These are phyloP conservation scores for Basipetospora sp. DNA, from an alignment of 2,329 filamentous ascomycete species.

Conservation along the genomic window DNA sequence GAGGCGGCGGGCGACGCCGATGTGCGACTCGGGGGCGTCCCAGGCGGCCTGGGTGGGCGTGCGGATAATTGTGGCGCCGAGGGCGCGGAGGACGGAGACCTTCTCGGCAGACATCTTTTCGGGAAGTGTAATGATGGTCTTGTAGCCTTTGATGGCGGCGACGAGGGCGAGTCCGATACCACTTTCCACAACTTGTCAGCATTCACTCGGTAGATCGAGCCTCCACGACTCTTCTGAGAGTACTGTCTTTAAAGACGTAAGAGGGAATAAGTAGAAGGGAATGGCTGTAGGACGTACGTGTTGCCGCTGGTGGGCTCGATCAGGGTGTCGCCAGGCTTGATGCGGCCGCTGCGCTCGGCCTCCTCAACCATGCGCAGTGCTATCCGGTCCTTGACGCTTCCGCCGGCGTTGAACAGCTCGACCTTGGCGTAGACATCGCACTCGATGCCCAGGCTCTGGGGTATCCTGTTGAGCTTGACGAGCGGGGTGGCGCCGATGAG, in stretches of 20 bases:
- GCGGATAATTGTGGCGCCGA: conserved; percentile 93
- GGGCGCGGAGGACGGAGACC: conserved; percentile 80
- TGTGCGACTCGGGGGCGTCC: conserved; percentile 90
- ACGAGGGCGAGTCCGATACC: conserved; percentile 92
- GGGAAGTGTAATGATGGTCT: conserved; percentile 93
- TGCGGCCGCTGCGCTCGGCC: conserved; percentile 77
- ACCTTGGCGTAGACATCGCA: conserved; percentile 82
- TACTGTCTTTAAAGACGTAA: conserved; percentile 10
- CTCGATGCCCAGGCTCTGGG: conserved; percentile 77
- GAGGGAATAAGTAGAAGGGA: too few relatives aligned
- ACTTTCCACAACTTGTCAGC: too few relatives aligned
- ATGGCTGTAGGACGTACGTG: too few relatives aligned
- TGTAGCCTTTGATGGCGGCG: conserved; percentile 91
- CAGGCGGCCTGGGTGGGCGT: conserved; percentile 92
- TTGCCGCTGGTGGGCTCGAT: conserved; percentile 98
- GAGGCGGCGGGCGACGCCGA: conserved; percentile 77
- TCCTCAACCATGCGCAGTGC: conserved; percentile 95
- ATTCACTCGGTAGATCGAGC: too few relatives aligned
- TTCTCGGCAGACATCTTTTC: conserved; percentile 99
- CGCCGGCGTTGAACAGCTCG: conserved; percentile 86
- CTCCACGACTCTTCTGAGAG: neutral
- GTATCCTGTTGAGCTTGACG: conserved; percentile 82
- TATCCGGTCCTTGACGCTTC: conserved; percentile 89
- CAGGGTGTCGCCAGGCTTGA: conserved; percentile 91
- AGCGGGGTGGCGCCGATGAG: conserved; percentile 95